A percentile compares a stretch with the other conserved stretches of the same genome.
Conservation (phyloP, 805 yeast species). For the Starmerella scarabaei region DNA sequence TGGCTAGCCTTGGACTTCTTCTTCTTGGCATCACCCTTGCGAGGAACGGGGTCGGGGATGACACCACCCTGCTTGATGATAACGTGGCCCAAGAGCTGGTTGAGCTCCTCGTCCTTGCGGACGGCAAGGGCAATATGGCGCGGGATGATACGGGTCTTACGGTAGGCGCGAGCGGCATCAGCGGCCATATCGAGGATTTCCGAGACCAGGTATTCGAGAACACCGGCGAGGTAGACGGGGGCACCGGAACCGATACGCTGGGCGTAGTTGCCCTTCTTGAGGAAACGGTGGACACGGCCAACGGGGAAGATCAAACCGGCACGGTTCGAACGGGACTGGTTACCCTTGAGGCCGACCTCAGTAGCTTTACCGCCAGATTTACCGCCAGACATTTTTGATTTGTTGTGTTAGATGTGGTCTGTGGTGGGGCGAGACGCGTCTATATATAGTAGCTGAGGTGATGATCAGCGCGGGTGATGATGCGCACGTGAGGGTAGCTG, state of each 20-base stretch:
- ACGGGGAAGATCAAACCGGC: constrained; percentile 59
- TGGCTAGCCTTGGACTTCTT: constrained; percentile 30
- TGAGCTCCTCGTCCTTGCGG: constrained; percentile 96
- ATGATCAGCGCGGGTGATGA: too few relatives aligned
- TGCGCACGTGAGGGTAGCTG: too few relatives aligned
- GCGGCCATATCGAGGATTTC: constrained; percentile 97
- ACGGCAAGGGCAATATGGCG: constrained; percentile 94
- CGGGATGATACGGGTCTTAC: constrained; percentile 93
- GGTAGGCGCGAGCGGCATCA: constrained; percentile 92
- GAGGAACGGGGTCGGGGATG: constrained; percentile 56
- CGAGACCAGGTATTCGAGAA: constrained; percentile 88
- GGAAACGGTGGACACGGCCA: constrained; percentile 94
- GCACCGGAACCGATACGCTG: constrained; percentile 72
- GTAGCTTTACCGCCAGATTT: constrained; percentile 88
- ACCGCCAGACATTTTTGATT: constrained; percentile 58
- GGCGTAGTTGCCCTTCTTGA: constrained; percentile 69
- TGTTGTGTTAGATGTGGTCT: not conserved
- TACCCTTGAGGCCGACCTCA: constrained; percentile 72
- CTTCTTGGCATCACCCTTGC: constrained; percentile 34
- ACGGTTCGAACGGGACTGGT: constrained; percentile 96
- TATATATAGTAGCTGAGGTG: constrained; percentile 14
- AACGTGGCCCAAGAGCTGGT: constrained; percentile 72
- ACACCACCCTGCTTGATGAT: constrained; percentile 98
- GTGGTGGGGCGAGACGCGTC: constrained; percentile 1
- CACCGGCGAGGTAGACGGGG: constrained; percentile 92